Evolutionary conservation across 176 grass and related monocot genomes (phyloP).

Genomic region (Juncus inflexus): DNA sequence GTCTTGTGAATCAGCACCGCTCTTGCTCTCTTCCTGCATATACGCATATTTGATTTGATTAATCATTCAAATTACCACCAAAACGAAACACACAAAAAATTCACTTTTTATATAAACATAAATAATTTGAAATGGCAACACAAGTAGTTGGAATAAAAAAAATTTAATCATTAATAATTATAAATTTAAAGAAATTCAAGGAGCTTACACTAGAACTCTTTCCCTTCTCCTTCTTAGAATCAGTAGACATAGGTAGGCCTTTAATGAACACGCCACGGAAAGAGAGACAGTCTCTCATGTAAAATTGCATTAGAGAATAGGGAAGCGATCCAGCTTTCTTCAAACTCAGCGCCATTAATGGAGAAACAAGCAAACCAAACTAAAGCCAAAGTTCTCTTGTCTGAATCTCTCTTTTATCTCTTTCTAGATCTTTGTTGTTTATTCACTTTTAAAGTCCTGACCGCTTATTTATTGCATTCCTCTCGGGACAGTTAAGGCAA

Average conservation of each 20-base stretch:
- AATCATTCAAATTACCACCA: no score
- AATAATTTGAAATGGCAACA: no score
- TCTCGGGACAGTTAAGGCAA: background rate
- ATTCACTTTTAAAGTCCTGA: background rate
- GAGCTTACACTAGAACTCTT: constrained; percentile 8
- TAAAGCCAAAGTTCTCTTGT: background rate
- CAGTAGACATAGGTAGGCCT: background rate
- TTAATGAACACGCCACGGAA: constrained; percentile 1
- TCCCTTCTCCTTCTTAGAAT: background rate
- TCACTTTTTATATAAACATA: no score
- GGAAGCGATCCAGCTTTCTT: constrained; percentile 14
- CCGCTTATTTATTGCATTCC: constrained; percentile 22
- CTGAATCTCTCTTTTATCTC: background rate
- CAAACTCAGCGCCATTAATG: constrained; percentile 5
- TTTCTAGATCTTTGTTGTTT: background rate
- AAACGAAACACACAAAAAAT: no score
- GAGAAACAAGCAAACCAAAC: background rate
- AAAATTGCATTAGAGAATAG: background rate
- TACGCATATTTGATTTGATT: no score
- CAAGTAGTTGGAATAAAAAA: background rate
- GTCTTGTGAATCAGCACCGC: background rate
- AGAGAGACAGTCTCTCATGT: background rate
- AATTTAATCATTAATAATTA: background rate
- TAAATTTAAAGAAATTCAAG: background rate
- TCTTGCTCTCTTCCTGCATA: constrained; percentile 10